A percentile compares a stretch with the other conserved stretches of the same genome.
Evolutionary conservation across 768 basidiomycete species (phyloP).

Genomic region (Pulveroboletus sp.): DNA sequence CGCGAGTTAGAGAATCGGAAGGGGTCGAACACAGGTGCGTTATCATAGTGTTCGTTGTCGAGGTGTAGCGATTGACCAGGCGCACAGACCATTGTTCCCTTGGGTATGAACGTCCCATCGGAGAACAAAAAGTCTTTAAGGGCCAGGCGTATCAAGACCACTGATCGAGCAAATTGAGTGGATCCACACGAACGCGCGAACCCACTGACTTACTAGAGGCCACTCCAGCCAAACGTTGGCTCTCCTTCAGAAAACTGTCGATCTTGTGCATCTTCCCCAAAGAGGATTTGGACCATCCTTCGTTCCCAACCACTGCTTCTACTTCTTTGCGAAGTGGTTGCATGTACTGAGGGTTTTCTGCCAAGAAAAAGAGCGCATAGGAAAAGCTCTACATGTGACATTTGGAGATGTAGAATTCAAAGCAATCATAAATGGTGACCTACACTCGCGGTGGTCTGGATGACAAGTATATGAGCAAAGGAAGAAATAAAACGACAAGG

Average conservation of each 20-base stretch:
- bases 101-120: conserved; percentile 35
- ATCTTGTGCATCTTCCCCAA: conserved; percentile 32
- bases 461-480: background rate
- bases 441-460: background rate
- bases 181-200: background rate
- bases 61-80: conserved; percentile 24
- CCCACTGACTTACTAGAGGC: conserved; percentile 21
- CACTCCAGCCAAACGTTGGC: conserved; percentile 28
- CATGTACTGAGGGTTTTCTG: conserved; percentile 32
- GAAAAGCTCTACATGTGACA: conserved; percentile 23
- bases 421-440: background rate
- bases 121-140: conserved; percentile 34
- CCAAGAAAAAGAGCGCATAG: conserved; percentile 35
- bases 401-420: background rate
- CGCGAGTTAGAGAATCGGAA: conserved; percentile 46
- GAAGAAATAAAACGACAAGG: background rate
- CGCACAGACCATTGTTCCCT: conserved; percentile 27
- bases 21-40: conserved; percentile 39
- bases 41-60: conserved; percentile 26
- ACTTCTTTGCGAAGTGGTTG: background rate
- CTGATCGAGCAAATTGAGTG: conserved; percentile 6
- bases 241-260: conserved; percentile 40
- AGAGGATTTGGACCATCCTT: conserved; percentile 24
- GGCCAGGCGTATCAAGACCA: conserved; percentile 32
- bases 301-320: conserved; percentile 4